Base-by-base conservation (phyloP, 2,329 filamentous ascomycete species). In the Stemphylium vesicarium region DNA sequence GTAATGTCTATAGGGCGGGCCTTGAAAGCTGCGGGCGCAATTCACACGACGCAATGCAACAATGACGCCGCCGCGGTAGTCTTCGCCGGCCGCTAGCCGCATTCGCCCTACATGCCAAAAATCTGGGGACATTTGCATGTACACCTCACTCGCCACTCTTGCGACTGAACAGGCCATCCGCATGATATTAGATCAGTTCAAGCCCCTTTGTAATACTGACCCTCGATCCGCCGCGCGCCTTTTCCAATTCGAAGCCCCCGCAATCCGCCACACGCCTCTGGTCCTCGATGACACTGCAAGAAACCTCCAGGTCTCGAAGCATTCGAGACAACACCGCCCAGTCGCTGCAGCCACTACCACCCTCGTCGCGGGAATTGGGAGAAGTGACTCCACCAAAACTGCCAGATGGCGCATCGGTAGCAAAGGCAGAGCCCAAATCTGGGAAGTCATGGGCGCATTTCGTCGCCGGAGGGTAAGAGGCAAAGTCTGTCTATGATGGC, bases 391-490 rank as follows among this genome's bases (percentile, higher is more conserved):
- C 84, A 2, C 77, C 80, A 47, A 79, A 78, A 49, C 70, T 56
- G 51, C 69, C 73, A 41, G 72, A 77, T 76, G 78, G 69, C 41
- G 50, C 70, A 2, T 64, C 71, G 58, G 68, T 79, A 74, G 71
- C 73, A 51, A 55, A 67, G 15, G 70, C 72, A 57, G 68, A 73
- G 16, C 66, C 75, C 56, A 75, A 87, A 15, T 79, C 74, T 72
- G 79, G 75, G 67, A 93, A 92, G 76, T 92, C 92, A 75, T 96
- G 92, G 90, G 90, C 92, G 58, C 92, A 96, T 80, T 88, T 97
- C 70, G 84, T 96, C 54, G 93, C 93, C 50, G 93, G 93, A 82
- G 93, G 88, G 92, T 96, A 84, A 69, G 69, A 51, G 48, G 45
- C 39, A 42, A 39, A 35, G 40, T 33, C 38, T 41, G 32, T 31